phyloP scores from a whole-genome alignment of 805 yeast genomes.

The Saccharomycopsis guyanensis region DNA sequence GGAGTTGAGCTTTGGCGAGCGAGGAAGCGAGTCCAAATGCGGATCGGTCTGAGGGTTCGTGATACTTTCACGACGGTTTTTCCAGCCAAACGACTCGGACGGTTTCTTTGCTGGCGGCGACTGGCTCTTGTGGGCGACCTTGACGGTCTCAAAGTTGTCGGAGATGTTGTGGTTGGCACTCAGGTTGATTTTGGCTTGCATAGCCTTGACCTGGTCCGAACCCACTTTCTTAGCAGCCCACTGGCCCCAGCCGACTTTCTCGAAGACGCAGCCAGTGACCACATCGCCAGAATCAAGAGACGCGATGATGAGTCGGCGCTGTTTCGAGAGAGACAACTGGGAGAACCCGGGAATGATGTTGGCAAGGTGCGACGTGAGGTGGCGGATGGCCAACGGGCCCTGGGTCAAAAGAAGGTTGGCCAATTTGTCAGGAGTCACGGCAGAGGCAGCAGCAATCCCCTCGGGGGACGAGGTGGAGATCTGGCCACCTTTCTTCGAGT shows the following conservation, averaged over 20 bases:
- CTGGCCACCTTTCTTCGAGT: constrained; percentile 22
- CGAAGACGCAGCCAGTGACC: constrained; percentile 53
- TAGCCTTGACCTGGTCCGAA: constrained; percentile 27
- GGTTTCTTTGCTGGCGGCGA: constrained; percentile 16
- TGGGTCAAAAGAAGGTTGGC: constrained; percentile 59
- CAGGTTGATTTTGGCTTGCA: constrained; percentile 14
- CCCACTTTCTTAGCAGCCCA: constrained; percentile 70
- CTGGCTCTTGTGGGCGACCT: not conserved
- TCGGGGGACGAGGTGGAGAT: constrained; percentile 78
- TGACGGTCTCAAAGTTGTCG: not conserved
- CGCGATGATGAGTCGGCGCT: constrained; percentile 82
- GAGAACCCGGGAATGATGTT: constrained; percentile 74
- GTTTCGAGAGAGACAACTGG: constrained; percentile 74
- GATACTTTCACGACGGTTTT: constrained; percentile 17
- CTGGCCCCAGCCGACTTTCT: constrained; percentile 97
- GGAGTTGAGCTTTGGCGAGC: constrained; percentile 10
- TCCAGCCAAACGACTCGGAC: constrained; percentile 20
- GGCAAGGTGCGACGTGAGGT: constrained; percentile 73
- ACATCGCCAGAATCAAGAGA: constrained; percentile 72
- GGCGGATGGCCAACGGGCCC: constrained; percentile 88
- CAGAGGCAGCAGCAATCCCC: constrained; percentile 80
- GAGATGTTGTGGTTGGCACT: constrained; percentile 13
- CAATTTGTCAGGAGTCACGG: constrained; percentile 72
- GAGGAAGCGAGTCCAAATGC: constrained; percentile 25
- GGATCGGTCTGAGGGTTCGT: constrained; percentile 9